Evolutionary conservation across 805 yeast species (phyloP).

Genomic region (Hanseniaspora vineae): DNA sequence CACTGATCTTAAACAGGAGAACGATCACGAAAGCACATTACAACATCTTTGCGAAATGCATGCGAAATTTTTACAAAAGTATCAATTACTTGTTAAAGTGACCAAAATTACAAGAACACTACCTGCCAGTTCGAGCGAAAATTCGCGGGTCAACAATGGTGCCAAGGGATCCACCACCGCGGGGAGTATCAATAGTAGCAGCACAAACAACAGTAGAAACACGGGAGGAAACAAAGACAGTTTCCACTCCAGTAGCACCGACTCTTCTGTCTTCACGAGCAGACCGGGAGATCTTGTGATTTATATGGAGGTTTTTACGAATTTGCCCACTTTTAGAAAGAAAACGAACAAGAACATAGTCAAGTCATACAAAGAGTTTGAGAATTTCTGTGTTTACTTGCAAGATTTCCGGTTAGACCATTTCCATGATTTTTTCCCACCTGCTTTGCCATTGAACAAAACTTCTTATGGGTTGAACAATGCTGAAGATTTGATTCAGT

Average conservation of each 20-base stretch:
- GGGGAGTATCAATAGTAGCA: background rate
- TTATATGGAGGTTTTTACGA: constrained; percentile 25
- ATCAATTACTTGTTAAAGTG: constrained; percentile 41
- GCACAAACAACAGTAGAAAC: background rate
- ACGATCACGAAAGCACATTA: constrained; percentile 6
- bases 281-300: constrained; percentile 4
- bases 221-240: background rate
- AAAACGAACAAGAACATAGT: constrained; percentile 57
- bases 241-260: background rate
- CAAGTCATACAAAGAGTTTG: constrained; percentile 69
- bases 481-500: constrained; percentile 57
- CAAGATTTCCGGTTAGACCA: constrained; percentile 39
- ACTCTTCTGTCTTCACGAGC: background rate
- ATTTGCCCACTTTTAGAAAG: constrained; percentile 67
- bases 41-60: constrained; percentile 7
- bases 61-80: constrained; percentile 10
- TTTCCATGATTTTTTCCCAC: constrained; percentile 82
- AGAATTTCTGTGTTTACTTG: constrained; percentile 62
- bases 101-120: constrained; percentile 28
- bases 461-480: constrained; percentile 78
- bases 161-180: background rate
- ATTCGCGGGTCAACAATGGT: background rate
- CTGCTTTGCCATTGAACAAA: constrained; percentile 64
- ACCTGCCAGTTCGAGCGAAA: background rate
- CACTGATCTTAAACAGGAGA: background rate